Evolutionary conservation across 164 flowering plant genomes (phyloP).

Genomic region (Protea cynaroides): DNA sequence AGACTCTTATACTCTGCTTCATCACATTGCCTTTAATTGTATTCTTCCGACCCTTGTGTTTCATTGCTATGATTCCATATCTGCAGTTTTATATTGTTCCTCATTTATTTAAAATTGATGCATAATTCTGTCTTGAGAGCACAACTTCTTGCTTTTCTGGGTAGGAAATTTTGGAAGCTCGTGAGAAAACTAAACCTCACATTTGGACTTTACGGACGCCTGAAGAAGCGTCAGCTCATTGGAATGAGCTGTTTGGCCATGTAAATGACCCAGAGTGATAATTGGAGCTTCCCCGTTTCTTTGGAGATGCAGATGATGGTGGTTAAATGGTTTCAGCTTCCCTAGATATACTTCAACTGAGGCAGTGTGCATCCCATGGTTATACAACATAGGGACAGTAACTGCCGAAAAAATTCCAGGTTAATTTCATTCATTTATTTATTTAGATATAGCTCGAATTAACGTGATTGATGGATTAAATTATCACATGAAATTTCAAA

Average conservation of each 20-base stretch:
- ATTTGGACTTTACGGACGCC: conserved; percentile 49
- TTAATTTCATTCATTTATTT: too few species aligned
- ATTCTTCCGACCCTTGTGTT: too few species aligned
- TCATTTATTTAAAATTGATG: too few species aligned
- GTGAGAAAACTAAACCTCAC: conserved; percentile 35
- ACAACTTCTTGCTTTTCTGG: neutral
- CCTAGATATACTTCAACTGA: neutral
- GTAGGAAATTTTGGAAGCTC: conserved; percentile 45
- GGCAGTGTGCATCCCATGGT: neutral
- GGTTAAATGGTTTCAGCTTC: too few species aligned
- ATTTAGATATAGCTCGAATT: too few species aligned
- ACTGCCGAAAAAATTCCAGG: neutral
- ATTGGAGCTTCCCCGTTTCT: neutral
- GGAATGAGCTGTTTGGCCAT: conserved; percentile 41
- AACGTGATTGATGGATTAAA: neutral
- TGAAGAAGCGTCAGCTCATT: conserved; percentile 44
- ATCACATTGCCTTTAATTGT: too few species aligned
- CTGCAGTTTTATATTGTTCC: too few species aligned
- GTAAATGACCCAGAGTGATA: conserved; percentile 27
- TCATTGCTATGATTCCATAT: too few species aligned
- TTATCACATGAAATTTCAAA: neutral
- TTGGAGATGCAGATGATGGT: neutral
- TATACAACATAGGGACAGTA: too few species aligned
- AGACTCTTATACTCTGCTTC: too few species aligned
- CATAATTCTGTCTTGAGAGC: too few species aligned